Base-by-base conservation (phyloP, 805 yeast species). In the Teunomyces lycoperdinae region DNA sequence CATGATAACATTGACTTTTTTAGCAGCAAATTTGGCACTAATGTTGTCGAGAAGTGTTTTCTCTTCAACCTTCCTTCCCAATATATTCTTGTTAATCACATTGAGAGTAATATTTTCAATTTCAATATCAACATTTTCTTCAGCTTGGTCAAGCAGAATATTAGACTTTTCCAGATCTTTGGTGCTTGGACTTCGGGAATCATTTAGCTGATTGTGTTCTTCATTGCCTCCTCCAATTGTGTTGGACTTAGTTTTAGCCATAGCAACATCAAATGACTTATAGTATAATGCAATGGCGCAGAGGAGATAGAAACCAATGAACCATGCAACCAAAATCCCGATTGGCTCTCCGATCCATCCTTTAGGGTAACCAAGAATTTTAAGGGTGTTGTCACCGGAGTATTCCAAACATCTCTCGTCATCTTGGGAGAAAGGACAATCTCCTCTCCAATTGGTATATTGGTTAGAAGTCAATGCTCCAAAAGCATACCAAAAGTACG, bases 261-360 rank as follows among this genome's bases (percentile, higher is more conserved):
- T 70, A 2, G 76, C 62, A 3, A 83, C 68, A 50, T 83, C 83
- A 30, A 76, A 79, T 33, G 77, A 79, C 42, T 76, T 72, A 40
- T 73, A 59, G 44, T 71, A 64, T 9, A 89, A 62, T 0, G 80
- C 61, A 1, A 80, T 38, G 13, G 76, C 77, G 0, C 87, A 77
- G 6, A 74, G 53, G 0, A 74, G 3, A 52, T 78, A 78, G 51
- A 79, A 79, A 0, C 83, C 86, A 14, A 84, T 50, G 5, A 73
- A 67, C 81, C 85, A 85, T 2, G 80, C 81, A 1, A 85, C 56
- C 32, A 80, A 61, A 6, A 82, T 80, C 28, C 82, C 76, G 9
- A 84, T 68, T 0, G 96, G 95, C 7, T 81, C 76, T 0, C 77
- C 75, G 7, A 74, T 67, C 95, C 96, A 89, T 53, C 79, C 66